Conservation (phyloP, 1,284 basidiomycete species). For the Ceratorhiza oryzae-sativae region DNA sequence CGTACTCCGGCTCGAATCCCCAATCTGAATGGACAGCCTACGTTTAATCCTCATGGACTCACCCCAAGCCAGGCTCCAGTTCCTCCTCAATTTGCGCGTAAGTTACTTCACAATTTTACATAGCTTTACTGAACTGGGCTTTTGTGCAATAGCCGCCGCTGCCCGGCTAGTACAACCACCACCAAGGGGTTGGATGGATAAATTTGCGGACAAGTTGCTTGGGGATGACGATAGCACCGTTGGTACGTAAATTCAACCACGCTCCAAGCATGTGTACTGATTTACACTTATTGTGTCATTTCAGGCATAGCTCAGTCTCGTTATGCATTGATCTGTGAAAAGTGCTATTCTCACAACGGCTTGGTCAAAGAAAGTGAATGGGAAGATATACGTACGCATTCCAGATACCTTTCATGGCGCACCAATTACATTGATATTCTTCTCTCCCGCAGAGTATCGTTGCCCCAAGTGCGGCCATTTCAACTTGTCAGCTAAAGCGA, state of each 20-base stretch:
- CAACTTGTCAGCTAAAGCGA: conserved; percentile 64
- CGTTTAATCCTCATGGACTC: conserved; percentile 10
- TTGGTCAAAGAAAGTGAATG: conserved; percentile 89
- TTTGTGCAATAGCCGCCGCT: conserved; percentile 52
- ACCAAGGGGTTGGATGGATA: conserved; percentile 87
- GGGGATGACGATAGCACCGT: conserved; percentile 77
- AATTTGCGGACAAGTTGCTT: conserved; percentile 83
- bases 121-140: not conserved
- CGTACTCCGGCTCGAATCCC: conserved; percentile 24
- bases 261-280: not conserved
- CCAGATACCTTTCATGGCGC: conserved; percentile 25
- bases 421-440: conserved; percentile 14
- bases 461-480: conserved; percentile 79
- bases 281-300: not conserved
- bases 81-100: conserved; percentile 30
- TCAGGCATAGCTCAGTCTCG: conserved; percentile 56
- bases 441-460: conserved; percentile 64
- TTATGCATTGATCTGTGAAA: conserved; percentile 93
- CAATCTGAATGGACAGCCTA: conserved; percentile 21
- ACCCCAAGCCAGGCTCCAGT: conserved; percentile 1
- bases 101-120: not conserved
- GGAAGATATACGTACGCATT: conserved; percentile 84
- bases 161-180: conserved; percentile 61
- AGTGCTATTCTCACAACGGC: conserved; percentile 94
- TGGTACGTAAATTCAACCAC: conserved; percentile 47